Evolutionary conservation across 306 rosid species (phyloP).

Genomic region (Biancaea sappan): DNA sequence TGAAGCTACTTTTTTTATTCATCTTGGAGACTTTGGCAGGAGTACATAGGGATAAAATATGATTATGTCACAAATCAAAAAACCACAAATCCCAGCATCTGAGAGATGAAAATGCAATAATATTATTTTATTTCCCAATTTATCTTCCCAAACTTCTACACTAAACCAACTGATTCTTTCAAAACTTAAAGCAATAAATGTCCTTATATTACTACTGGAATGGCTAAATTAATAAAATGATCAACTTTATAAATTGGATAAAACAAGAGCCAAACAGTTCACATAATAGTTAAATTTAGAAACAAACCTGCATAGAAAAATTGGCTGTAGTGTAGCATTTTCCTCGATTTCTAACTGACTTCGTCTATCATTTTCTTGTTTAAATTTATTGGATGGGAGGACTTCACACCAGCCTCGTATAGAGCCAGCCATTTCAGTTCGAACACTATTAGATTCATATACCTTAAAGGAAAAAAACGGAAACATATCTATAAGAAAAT

Average conservation of each 20-base stretch:
- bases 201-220: background rate
- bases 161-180: background rate
- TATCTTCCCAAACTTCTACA: background rate
- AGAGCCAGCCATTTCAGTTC: conserved; percentile 65
- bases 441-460: conserved; percentile 71
- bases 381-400: conserved; percentile 69
- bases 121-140: background rate
- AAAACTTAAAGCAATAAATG: background rate
- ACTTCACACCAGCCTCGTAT: conserved; percentile 85
- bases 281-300: conserved; percentile 12
- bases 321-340: conserved; percentile 49
- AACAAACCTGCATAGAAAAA: conserved; percentile 89
- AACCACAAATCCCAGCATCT: too few relatives aligned
- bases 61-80: too few relatives aligned
- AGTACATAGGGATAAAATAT: background rate
- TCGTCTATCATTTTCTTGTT: conserved; percentile 70
- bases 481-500: conserved; percentile 7
- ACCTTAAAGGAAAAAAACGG: conserved; percentile 55
- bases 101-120: too few relatives aligned
- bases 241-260: background rate
- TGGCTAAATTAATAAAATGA: background rate
- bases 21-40: background rate
- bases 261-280: background rate
- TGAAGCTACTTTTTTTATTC: background rate
- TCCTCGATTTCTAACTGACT: conserved; percentile 47